These are phyloP conservation scores for Phallus indusiatus DNA, from an alignment of 768 basidiomycete species.

Conservation along the genomic window DNA sequence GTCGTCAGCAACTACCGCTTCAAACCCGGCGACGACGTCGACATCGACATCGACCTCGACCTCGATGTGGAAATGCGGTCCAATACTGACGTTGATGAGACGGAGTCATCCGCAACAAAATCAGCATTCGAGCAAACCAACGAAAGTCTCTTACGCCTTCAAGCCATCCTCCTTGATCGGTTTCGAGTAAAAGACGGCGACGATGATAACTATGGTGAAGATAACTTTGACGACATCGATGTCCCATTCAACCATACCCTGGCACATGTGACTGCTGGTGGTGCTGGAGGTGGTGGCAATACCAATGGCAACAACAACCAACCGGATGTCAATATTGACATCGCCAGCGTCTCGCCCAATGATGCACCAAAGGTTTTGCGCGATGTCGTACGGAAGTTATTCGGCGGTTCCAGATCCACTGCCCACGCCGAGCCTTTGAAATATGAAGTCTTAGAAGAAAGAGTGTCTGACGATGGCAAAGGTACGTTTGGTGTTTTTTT, in stretches of 20 bases:
- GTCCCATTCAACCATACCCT: neutral
- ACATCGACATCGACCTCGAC: too few species aligned
- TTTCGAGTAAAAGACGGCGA: neutral
- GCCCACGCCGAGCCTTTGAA: conserved; percentile 26
- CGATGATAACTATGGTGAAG: neutral
- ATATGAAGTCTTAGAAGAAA: conserved; percentile 37
- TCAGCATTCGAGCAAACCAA: conserved; percentile 7
- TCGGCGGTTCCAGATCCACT: conserved; percentile 23
- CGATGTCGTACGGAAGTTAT: conserved; percentile 31
- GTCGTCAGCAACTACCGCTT: too few species aligned
- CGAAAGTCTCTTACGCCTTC: conserved; percentile 4
- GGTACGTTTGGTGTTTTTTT: too few species aligned
- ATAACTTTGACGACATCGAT: neutral
- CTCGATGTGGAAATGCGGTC: too few species aligned
- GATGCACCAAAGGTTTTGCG: conserved; percentile 29
- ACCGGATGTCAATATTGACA: neutral
- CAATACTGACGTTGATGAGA: too few species aligned
- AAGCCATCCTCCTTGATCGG: conserved; percentile 5
- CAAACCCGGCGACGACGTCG: too few species aligned
- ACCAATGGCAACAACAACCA: too few species aligned
- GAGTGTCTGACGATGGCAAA: conserved; percentile 15
- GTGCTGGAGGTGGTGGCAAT: neutral
- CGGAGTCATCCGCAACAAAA: too few species aligned
- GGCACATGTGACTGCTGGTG: too few species aligned
- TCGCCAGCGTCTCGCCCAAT: conserved; percentile 1